Base-by-base conservation (phyloP, 108 stramenopile genomes). In the Nitzschia inconspicua region DNA sequence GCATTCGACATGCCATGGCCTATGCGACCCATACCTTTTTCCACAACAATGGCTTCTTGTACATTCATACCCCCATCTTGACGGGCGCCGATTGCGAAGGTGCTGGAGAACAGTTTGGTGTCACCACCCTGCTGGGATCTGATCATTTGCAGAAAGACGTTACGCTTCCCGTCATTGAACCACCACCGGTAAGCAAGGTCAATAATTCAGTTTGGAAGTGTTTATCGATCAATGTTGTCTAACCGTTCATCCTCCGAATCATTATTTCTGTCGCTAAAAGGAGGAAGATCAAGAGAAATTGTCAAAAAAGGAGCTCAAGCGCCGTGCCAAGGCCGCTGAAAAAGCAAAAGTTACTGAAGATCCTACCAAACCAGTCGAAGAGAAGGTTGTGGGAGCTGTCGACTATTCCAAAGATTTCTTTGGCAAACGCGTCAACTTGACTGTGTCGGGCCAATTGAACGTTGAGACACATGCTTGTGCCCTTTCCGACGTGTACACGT, bases 71-170 rank as follows among this genome's bases (percentile, higher is more conserved):
- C 14, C 89, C 89, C 44, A 87, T 87, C 34, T 67, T 87, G 57
- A 87, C 86, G 13, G 77, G 81, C 13, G 83, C 89, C 23, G 97
- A 98, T 82, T 96, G 95, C 73, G 97, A 98, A 84, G 97, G 97
- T 11, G 97, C 97, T 4, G 97, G 97, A 0, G 97, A 98, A 72
- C 85, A 85, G 54, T 96, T 98, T 69, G 65, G 65, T 1, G 89
- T 98, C 9, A 86, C 72, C 1, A 78, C 82, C 0, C 56, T 77
- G 72, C 62, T 87, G 74, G 82, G 82, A 63, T 59, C 65, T 37
- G 80, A 75, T 34, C 82, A 79, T 47, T 49, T 64, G 8, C 35
- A 73, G 54, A 54, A 47, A 31, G 75, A 68, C 22, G 46, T 72
- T 13, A 22, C 26, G 26, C 24, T 72, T 40, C 62, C 70, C n/a